A percentile compares a stretch with the other conserved stretches of the same genome.
Evolutionary conservation across 2,329 filamentous ascomycete genomes (phyloP).

Genomic region (Eurotiales sp.): DNA sequence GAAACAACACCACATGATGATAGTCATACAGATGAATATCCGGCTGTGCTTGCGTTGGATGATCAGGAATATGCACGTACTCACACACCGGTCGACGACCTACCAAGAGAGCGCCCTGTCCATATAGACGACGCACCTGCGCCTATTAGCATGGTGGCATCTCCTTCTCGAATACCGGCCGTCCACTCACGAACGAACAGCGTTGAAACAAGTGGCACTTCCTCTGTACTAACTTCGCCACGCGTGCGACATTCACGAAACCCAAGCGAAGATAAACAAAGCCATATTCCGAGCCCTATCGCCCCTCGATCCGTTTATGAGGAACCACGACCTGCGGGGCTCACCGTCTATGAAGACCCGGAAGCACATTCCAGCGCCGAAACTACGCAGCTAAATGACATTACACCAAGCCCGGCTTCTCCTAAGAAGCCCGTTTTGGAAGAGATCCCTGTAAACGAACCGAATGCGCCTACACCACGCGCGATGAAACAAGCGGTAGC

Average conservation of each 20-base stretch:
- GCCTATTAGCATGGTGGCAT: background rate
- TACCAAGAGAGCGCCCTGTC: background rate
- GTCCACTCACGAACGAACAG: conserved; percentile 14
- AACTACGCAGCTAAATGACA: conserved; percentile 12
- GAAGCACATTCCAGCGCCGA: conserved; percentile 29
- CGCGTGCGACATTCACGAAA: conserved; percentile 12
- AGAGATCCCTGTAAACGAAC: conserved; percentile 38
- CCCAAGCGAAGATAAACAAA: conserved; percentile 11
- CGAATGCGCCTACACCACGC: conserved; percentile 20
- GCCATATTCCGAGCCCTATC: conserved; percentile 11
- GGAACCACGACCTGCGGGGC: conserved; percentile 2
- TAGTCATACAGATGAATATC: background rate
- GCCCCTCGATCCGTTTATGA: conserved; percentile 10
- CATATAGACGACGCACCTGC: background rate
- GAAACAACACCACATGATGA: background rate
- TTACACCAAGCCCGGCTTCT: conserved; percentile 1
- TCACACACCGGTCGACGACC: background rate
- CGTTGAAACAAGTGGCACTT: conserved; percentile 14
- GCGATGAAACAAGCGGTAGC: conserved; percentile 22
- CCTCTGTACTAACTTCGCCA: conserved; percentile 12
- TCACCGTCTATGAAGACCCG: conserved; percentile 54
- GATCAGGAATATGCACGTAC: background rate
- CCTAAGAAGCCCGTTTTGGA: conserved; percentile 27
- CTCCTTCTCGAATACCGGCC: conserved; percentile 16
- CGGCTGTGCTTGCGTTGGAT: background rate